Evolutionary conservation across 2,329 filamentous ascomycete genomes (phyloP).

Genomic region (Ophiocordyceps camponoti-leonardi): DNA sequence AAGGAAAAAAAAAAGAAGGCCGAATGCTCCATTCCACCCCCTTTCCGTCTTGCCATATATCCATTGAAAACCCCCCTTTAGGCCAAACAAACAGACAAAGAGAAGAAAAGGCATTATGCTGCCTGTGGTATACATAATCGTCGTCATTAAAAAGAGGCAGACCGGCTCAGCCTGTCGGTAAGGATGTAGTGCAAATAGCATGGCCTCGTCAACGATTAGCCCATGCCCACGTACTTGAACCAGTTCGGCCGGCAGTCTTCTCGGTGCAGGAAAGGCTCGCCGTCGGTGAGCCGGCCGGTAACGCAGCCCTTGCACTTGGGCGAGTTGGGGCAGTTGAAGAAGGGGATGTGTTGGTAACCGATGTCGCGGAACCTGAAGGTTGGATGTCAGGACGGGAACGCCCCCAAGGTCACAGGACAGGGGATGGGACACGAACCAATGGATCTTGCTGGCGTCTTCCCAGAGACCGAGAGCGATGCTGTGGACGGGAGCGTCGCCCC

Average conservation of each 20-base stretch:
- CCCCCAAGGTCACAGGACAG: too few relatives aligned
- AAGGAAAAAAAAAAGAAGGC: background rate
- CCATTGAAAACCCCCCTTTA: background rate
- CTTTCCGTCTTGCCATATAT: background rate
- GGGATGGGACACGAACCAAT: slow-evolving; percentile 49
- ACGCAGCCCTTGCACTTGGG: slow-evolving; percentile 81
- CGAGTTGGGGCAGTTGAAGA: slow-evolving; percentile 96
- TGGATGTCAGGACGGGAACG: background rate
- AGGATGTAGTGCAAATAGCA: background rate
- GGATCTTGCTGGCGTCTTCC: slow-evolving; percentile 76
- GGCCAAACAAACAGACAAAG: background rate
- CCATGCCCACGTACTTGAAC: slow-evolving; percentile 88
- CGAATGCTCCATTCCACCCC: background rate
- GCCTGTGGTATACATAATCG: background rate
- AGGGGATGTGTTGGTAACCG: slow-evolving; percentile 94
- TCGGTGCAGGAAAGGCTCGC: slow-evolving; percentile 65
- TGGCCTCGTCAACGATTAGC: slow-evolving; percentile 23
- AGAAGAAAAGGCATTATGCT: background rate
- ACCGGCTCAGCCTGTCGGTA: background rate
- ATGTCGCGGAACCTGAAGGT: slow-evolving; percentile 89
- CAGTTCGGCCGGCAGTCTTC: slow-evolving; percentile 93
- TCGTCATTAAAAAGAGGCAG: background rate
- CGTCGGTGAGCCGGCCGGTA: slow-evolving; percentile 78
- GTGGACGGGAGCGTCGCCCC: slow-evolving; percentile 96
- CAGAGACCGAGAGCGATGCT: slow-evolving; percentile 86